Conservation (phyloP, 2,329 filamentous ascomycete species). For the Rhinocladiella similis region DNA sequence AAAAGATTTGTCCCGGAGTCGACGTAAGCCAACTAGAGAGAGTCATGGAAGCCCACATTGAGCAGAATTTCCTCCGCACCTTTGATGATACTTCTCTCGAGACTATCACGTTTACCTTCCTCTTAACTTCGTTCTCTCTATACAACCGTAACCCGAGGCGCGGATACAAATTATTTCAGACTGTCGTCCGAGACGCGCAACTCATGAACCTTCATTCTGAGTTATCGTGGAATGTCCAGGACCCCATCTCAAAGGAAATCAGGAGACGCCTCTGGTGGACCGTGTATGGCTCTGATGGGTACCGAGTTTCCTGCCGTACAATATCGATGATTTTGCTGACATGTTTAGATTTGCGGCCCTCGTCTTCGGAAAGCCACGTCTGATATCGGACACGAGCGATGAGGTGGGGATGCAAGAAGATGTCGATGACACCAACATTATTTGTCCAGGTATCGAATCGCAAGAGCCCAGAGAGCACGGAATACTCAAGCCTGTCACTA, state of each 20-base stretch:
- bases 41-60: background rate
- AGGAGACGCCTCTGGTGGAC: background rate
- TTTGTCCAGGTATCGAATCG: conserved; percentile 16
- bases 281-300: background rate
- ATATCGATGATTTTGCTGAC: background rate
- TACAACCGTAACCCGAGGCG: background rate
- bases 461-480: conserved; percentile 3
- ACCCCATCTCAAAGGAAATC: background rate
- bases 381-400: background rate
- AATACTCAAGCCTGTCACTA: conserved; percentile 12
- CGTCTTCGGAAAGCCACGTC: background rate
- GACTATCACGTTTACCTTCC: background rate
- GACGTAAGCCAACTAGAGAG: background rate
- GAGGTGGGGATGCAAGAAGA: background rate
- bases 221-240: background rate
- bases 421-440: conserved; percentile 18
- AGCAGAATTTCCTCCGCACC: background rate
- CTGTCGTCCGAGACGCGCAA: background rate
- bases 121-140: background rate
- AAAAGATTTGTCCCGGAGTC: background rate
- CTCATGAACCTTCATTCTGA: background rate
- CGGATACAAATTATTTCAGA: background rate
- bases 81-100: background rate
- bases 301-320: background rate
- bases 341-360: background rate